phyloP scores from a whole-genome alignment of 2,329 filamentous ascomycete genomes.

The Beauveria bassiana region DNA sequence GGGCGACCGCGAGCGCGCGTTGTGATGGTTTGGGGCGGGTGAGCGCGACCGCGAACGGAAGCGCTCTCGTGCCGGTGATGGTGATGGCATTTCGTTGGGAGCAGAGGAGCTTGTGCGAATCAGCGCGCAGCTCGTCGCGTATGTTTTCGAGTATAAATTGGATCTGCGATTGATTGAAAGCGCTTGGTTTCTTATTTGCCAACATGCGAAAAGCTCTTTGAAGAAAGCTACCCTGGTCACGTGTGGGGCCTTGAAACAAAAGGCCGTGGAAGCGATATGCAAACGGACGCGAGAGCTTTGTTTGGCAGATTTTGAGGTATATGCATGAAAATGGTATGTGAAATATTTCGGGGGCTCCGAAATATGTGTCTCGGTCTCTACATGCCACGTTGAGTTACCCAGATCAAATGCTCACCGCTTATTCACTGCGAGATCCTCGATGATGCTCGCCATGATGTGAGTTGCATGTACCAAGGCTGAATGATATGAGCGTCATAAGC shows the following conservation, averaged over 20 bases:
- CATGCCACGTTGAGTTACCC: neutral
- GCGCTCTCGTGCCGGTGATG: slow-evolving; percentile 25
- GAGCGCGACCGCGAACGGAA: slow-evolving; percentile 29
- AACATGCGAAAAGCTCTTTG: neutral
- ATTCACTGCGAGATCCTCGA: no score
- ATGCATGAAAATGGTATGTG: no score
- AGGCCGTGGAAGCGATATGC: neutral
- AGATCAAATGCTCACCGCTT: no score
- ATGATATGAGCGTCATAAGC: no score
- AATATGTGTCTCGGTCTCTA: neutral
- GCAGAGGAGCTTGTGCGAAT: neutral
- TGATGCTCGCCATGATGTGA: no score
- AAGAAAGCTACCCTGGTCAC: slow-evolving; percentile 9
- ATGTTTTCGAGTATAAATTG: no score
- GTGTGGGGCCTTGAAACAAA: slow-evolving; percentile 1
- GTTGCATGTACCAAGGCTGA: no score
- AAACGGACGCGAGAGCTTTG: slow-evolving; percentile 25
- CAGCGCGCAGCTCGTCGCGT: neutral
- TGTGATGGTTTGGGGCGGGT: neutral
- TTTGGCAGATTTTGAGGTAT: slow-evolving; percentile 11
- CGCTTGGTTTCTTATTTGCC: neutral
- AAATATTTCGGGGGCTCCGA: neutral
- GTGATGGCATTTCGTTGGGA: neutral
- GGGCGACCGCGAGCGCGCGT: slow-evolving; percentile 14
- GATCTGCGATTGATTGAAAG: neutral